A percentile compares a stretch with the other conserved stretches of the same genome.
Evolutionary conservation across 2,329 filamentous ascomycete species (phyloP).

Genomic region (Samsoniella hepiali): DNA sequence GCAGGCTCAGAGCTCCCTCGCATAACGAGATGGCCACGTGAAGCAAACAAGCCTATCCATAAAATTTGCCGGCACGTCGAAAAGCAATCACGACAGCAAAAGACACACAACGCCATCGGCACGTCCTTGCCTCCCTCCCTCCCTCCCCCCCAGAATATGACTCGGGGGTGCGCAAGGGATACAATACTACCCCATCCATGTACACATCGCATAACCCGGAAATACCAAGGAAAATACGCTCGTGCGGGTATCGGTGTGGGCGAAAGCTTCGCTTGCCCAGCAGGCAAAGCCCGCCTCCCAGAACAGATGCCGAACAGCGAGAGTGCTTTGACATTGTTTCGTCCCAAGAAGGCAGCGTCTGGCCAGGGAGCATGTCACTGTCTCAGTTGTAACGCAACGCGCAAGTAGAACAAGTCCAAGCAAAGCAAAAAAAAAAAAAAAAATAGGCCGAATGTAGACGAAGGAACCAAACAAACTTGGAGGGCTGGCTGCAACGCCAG

Average conservation of each 20-base stretch:
- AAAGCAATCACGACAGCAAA: neutral
- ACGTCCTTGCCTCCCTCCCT: too few relatives aligned
- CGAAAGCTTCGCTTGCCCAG: conserved; percentile 1
- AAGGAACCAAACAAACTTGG: neutral
- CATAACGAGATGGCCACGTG: conserved; percentile 13
- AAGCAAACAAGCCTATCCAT: neutral
- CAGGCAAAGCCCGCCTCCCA: neutral
- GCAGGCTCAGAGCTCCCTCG: neutral
- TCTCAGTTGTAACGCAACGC: conserved; percentile 2
- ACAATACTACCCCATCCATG: neutral
- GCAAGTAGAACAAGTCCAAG: neutral
- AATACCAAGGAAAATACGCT: neutral
- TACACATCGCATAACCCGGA: neutral
- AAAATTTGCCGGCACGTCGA: neutral
- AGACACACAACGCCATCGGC: neutral
- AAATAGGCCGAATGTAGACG: neutral
- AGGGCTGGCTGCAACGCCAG: neutral
- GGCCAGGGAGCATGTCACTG: conserved; percentile 8
- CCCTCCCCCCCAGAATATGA: neutral
- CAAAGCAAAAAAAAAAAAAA: neutral
- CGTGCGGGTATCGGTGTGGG: conserved; percentile 3
- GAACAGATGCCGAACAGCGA: neutral
- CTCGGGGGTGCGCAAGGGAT: neutral
- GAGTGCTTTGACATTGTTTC: conserved; percentile 14
- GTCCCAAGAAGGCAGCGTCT: conserved; percentile 2